Percentiles rank a stretch among this genome's conserved stretches.
phyloP scores from a whole-genome alignment of 2,329 filamentous ascomycete genomes.

The Hirsutella minnesotensis region DNA sequence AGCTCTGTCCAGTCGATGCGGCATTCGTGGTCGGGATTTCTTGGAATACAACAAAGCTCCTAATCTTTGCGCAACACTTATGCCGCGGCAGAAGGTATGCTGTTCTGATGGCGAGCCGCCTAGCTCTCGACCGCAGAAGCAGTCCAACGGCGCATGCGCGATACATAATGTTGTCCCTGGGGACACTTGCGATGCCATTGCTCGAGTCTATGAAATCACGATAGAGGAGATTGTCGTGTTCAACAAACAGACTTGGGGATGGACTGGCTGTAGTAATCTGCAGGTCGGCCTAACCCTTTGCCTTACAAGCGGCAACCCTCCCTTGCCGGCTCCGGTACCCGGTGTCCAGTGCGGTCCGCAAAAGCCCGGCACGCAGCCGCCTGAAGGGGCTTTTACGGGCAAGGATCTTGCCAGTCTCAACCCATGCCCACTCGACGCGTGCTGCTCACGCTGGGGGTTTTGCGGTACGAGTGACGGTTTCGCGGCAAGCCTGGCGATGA shows the following conservation, averaged over 20 bases:
- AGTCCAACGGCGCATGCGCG: conserved; percentile 19
- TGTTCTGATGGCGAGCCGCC: conserved; percentile 23
- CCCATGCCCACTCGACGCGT: conserved; percentile 17
- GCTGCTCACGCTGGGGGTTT: conserved; percentile 25
- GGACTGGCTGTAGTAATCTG: conserved; percentile 10
- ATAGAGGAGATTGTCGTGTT: conserved; percentile 7
- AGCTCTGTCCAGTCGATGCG: neutral
- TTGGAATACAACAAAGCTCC: neutral
- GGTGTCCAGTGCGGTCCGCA: conserved; percentile 13
- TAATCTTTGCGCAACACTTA: no score
- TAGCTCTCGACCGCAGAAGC: conserved; percentile 19
- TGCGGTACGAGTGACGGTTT: conserved; percentile 29
- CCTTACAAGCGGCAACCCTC: conserved; percentile 10
- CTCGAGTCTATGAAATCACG: conserved; percentile 9
- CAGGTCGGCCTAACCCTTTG: conserved; percentile 8
- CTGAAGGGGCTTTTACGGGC: conserved; percentile 4
- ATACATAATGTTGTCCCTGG: conserved; percentile 16
- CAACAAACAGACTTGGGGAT: conserved; percentile 18
- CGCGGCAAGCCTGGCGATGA: conserved; percentile 15
- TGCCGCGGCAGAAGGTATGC: conserved; percentile 21
- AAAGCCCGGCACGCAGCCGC: conserved; percentile 10
- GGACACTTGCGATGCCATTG: conserved; percentile 21
- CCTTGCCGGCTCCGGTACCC: conserved; percentile 9
- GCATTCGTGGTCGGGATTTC: neutral
- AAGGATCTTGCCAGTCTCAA: conserved; percentile 11